Conservation (phyloP, 202 grass and related monocot species). For the Musa balbisiana region DNA sequence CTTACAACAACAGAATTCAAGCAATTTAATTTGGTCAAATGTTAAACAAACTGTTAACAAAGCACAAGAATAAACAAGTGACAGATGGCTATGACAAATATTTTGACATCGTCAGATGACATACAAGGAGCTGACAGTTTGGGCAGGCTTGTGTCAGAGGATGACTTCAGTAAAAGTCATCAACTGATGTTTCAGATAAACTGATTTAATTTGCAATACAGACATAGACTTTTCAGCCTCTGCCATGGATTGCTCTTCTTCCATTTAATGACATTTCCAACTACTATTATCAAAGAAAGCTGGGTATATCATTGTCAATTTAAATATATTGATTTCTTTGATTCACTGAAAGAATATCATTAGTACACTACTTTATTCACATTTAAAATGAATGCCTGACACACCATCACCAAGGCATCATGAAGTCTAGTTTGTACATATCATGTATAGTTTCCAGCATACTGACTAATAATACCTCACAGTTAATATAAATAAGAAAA, state of each 20-base stretch:
- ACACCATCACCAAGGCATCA: not conserved
- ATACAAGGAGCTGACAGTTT: not conserved
- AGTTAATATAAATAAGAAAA: not conserved
- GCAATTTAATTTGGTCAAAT: constrained; percentile 7
- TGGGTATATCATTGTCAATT: not conserved
- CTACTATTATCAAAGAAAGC: not conserved
- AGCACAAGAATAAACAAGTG: not conserved
- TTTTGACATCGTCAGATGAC: not conserved
- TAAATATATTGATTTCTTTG: too few species aligned
- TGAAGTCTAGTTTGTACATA: not conserved
- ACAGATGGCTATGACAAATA: not conserved
- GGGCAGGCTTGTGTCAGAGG: too few species aligned
- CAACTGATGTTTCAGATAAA: not conserved
- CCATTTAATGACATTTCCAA: not conserved
- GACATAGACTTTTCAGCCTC: not conserved
- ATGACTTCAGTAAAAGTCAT: too few species aligned
- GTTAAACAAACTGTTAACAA: constrained; percentile 7
- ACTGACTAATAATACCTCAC: not conserved
- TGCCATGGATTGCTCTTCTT: not conserved
- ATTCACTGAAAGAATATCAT: too few species aligned
- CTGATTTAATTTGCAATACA: not conserved
- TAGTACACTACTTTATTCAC: not conserved
- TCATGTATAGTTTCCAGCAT: not conserved
- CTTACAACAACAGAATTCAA: not conserved
- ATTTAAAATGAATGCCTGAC: too few species aligned